Base-by-base conservation (phyloP, 2,329 filamentous ascomycete species). In the Fusarium longipes region DNA sequence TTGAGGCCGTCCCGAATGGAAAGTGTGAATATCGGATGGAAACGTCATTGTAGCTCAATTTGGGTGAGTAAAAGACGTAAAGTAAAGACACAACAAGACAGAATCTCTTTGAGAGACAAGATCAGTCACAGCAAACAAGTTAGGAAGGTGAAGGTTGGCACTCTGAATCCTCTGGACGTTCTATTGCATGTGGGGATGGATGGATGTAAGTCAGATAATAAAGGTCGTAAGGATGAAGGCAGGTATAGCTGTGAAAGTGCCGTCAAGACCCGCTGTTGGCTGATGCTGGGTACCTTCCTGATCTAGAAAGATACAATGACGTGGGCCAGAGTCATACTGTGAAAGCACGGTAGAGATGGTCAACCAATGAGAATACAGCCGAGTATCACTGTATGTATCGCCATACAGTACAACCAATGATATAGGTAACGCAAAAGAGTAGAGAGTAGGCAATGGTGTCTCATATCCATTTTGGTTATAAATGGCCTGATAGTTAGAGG, bases 1-100 rank as follows among this genome's bases (percentile, higher is more conserved):
- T 73, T 93, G 91, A 42, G 84, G 80, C 75, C 86, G 84, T 77
- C 93, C 93, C 68, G 89, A 86, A 82, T 93, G 93, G 80, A 91
- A 96, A 67, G 93, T 89, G 75, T 91, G 86, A 67, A 80, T 79
- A 49, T 80, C 76, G 15, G 73, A 67, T 9, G 76, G 50, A 59
- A 79, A 79, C 18, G 78, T 76, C 78, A 80, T 80, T 61, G 50
- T 54, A 14, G 20, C 22, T 33, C 12, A 15, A 24, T 39, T 24
- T 39, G 36, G 17, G 36, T 24, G 12, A 39, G 36, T 20, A 39
- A 32, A 71, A 35, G 15, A 25, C n/a, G 30, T 32, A 22, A 42
- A n/a, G n/a, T n/a, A n/a, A n/a, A n/a, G n/a, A n/a, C n/a, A n/a
- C n/a, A n/a, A n/a, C n/a, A n/a, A n/a, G n/a, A n/a, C n/a, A n/a